Evolutionary conservation across 768 basidiomycete genomes (phyloP).

Genomic region (Termitomyces sp.): DNA sequence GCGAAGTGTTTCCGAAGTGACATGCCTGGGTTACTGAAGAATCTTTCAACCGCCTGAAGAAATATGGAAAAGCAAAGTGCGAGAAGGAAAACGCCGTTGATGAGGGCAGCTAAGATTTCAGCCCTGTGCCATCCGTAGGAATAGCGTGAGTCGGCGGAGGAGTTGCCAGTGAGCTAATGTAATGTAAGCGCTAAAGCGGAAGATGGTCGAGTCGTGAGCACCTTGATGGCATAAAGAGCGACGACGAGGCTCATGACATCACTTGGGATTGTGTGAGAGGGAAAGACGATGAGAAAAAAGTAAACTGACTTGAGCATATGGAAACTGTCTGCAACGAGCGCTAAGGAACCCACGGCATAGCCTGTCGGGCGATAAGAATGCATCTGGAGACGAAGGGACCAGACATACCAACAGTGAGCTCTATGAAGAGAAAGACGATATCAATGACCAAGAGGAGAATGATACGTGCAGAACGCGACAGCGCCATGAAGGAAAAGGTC

Average conservation of each 20-base stretch:
- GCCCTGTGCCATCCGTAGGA: conserved; percentile 99
- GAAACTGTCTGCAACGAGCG: conserved; percentile 94
- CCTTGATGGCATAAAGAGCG: conserved; percentile 92
- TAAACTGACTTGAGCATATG: conserved; percentile 93
- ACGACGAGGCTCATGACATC: conserved; percentile 96
- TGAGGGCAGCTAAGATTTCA: conserved; percentile 89
- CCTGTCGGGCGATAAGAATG: conserved; percentile 39
- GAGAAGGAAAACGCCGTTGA: conserved; percentile 96
- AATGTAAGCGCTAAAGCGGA: conserved; percentile 4
- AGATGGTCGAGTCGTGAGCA: conserved; percentile 17
- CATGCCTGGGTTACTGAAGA: conserved; percentile 79
- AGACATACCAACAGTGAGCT: conserved; percentile 70
- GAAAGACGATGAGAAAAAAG: neutral
- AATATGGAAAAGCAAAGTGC: conserved; percentile 96
- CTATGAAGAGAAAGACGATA: conserved; percentile 79
- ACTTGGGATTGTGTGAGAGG: conserved; percentile 37
- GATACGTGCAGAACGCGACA: conserved; percentile 72
- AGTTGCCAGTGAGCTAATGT: conserved; percentile 57
- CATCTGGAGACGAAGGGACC: conserved; percentile 2
- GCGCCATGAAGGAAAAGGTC: conserved; percentile 22
- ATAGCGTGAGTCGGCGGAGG: conserved; percentile 65
- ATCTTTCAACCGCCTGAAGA: conserved; percentile 86
- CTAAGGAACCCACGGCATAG: conserved; percentile 93
- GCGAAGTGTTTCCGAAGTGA: conserved; percentile 2
- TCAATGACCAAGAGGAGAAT: conserved; percentile 80